phyloP scores from a whole-genome alignment of 768 basidiomycete genomes.

The Serendipita sp. region DNA sequence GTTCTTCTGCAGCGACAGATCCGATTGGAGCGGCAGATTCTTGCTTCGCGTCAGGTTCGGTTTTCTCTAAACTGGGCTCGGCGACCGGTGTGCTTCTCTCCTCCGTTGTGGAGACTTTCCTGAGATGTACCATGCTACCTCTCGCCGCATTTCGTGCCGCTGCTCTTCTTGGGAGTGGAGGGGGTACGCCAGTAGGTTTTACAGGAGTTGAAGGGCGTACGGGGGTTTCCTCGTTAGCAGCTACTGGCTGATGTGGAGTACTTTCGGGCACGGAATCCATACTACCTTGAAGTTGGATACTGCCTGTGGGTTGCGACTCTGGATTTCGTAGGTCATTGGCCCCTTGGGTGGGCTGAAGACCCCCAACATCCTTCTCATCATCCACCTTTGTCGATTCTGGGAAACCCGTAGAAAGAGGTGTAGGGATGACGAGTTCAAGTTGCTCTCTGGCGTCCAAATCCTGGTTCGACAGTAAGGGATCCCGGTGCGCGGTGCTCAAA shows the following conservation, averaged over 20 bases:
- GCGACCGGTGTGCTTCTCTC: neutral
- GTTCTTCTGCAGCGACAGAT: neutral
- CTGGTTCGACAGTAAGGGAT: no score
- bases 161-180: conserved; percentile 15
- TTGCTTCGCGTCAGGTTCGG: neutral
- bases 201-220: neutral
- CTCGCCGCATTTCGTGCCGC: conserved; percentile 12
- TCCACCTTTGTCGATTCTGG: no score
- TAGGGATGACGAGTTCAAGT: no score
- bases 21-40: neutral
- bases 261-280: neutral
- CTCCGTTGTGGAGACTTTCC: conserved; percentile 1
- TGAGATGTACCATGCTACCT: neutral
- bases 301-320: conserved; percentile 13
- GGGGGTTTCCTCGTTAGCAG: neutral
- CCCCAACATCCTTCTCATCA: no score
- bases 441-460: no score
- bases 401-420: no score
- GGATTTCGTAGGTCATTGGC: neutral
- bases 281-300: conserved; percentile 17
- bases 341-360: no score
- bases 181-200: conserved; percentile 10
- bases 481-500: no score
- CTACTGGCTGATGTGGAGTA: conserved; percentile 6
- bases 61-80: neutral